Percentiles rank a stretch among this genome's conserved stretches.
Evolutionary conservation across 257 asterid species (phyloP).

Genomic region (Capsicum pubescens): DNA sequence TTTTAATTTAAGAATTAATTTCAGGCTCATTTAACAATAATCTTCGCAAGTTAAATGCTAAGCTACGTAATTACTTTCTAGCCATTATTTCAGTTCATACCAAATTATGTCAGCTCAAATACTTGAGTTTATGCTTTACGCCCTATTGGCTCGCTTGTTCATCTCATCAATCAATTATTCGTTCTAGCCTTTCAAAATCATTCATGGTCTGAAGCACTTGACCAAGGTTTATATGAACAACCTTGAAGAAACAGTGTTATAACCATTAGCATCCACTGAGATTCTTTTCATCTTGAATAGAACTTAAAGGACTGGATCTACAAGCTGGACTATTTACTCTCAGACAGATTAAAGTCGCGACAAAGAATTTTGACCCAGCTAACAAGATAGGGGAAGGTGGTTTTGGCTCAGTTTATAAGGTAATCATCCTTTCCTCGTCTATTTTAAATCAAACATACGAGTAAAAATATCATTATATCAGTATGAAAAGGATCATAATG

Average conservation of each 20-base stretch:
- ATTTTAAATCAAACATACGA: not conserved
- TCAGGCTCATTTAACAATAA: not conserved
- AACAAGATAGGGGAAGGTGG: slow-evolving; percentile 98
- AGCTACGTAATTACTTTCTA: slow-evolving; percentile 9
- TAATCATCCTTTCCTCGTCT: slow-evolving; percentile 32
- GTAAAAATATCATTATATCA: not conserved
- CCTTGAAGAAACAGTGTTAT: slow-evolving; percentile 10
- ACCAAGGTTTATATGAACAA: not conserved
- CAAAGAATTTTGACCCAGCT: slow-evolving; percentile 76
- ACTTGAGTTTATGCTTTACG: not conserved
- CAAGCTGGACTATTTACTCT: slow-evolving; percentile 81
- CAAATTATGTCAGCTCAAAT: not conserved
- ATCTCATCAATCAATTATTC: slow-evolving; percentile 3
- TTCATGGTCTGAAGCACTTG: not conserved
- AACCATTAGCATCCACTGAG: slow-evolving; percentile 12
- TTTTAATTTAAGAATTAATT: too few relatives aligned
- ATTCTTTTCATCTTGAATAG: slow-evolving; percentile 45
- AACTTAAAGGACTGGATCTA: slow-evolving; percentile 77
- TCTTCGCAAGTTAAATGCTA: not conserved
- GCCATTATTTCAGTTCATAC: not conserved
- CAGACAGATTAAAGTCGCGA: slow-evolving; percentile 80
- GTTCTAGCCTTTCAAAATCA: not conserved
- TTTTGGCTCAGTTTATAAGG: slow-evolving; percentile 91
- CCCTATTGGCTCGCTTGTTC: slow-evolving; percentile 10
- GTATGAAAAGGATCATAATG: slow-evolving; percentile 13